Percentiles rank a stretch among this genome's conserved stretches.
These are phyloP conservation scores for Saraca asoca DNA, from an alignment of 331 rosid genomes.

Conservation along the genomic window DNA sequence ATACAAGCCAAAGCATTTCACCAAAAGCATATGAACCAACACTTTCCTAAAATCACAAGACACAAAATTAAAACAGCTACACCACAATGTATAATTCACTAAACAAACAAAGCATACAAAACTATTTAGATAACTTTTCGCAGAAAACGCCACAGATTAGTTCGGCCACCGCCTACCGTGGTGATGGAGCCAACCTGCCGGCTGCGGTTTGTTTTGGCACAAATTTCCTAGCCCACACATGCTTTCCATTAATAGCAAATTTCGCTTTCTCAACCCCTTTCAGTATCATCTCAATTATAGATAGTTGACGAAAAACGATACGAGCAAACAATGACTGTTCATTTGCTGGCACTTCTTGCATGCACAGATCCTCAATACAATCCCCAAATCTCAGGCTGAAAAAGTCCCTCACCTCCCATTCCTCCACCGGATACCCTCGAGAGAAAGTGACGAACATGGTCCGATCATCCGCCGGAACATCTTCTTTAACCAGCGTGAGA, in stretches of 20 bases:
- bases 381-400: slow-evolving; percentile 46
- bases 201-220: slow-evolving; percentile 43
- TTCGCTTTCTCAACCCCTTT: slow-evolving; percentile 53
- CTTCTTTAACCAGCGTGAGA: background rate
- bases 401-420: slow-evolving; percentile 62
- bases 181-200: no score
- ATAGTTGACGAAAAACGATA: slow-evolving; percentile 41
- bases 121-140: no score
- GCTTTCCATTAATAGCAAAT: slow-evolving; percentile 71
- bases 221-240: slow-evolving; percentile 71
- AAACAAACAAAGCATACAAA: no score
- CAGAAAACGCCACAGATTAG: no score
- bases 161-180: no score
- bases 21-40: no score
- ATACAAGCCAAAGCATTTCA: no score
- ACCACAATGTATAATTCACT: no score
- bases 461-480: slow-evolving; percentile 45
- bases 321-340: slow-evolving; percentile 69
- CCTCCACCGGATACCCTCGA: slow-evolving; percentile 55
- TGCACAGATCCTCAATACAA: slow-evolving; percentile 56
- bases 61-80: no score
- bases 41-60: no score
- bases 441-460: slow-evolving; percentile 83
- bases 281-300: slow-evolving; percentile 51
- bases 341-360: slow-evolving; percentile 53